Conservation (phyloP, 192 early-diverging fungal genomes). For the Bifiguratus adelaidae region DNA sequence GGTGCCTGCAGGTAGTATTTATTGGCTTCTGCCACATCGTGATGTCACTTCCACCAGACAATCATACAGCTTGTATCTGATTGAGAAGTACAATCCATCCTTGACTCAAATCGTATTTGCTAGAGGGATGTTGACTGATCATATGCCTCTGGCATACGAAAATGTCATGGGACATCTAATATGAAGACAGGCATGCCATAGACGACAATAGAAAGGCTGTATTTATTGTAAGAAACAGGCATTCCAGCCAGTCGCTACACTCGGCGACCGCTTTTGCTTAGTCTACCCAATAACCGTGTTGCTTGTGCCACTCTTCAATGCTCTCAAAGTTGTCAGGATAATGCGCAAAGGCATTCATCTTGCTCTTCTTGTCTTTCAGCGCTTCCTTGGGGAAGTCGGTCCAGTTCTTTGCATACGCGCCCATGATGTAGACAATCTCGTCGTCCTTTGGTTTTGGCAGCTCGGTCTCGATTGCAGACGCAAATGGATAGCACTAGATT, state of each 20-base stretch:
- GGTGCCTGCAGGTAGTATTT: slow-evolving; percentile 28
- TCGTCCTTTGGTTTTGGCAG: slow-evolving; percentile 25
- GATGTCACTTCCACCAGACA: background rate
- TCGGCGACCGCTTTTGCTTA: background rate
- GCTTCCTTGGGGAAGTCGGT: slow-evolving; percentile 16
- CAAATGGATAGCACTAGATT: slow-evolving; percentile 31
- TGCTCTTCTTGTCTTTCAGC: slow-evolving; percentile 1
- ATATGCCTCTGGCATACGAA: slow-evolving; percentile 5
- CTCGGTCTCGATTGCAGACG: slow-evolving; percentile 44
- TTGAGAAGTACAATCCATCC: background rate
- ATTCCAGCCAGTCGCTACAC: too few species aligned
- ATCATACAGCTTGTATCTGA: background rate
- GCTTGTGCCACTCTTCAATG: slow-evolving; percentile 47
- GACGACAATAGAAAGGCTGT: too few species aligned
- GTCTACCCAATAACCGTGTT: slow-evolving; percentile 18
- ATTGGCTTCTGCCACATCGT: slow-evolving; percentile 24
- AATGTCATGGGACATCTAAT: too few species aligned
- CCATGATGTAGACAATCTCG: slow-evolving; percentile 33
- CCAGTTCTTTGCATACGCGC: slow-evolving; percentile 29
- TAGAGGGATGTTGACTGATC: slow-evolving; percentile 3
- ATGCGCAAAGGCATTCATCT: slow-evolving; percentile 33
- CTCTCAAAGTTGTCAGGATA: slow-evolving; percentile 41
- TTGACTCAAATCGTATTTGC: slow-evolving; percentile 1
- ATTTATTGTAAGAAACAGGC: too few species aligned
- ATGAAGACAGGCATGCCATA: too few species aligned